Evolutionary conservation across 768 basidiomycete genomes (phyloP).

Genomic region (Fomitopsis pulvina): DNA sequence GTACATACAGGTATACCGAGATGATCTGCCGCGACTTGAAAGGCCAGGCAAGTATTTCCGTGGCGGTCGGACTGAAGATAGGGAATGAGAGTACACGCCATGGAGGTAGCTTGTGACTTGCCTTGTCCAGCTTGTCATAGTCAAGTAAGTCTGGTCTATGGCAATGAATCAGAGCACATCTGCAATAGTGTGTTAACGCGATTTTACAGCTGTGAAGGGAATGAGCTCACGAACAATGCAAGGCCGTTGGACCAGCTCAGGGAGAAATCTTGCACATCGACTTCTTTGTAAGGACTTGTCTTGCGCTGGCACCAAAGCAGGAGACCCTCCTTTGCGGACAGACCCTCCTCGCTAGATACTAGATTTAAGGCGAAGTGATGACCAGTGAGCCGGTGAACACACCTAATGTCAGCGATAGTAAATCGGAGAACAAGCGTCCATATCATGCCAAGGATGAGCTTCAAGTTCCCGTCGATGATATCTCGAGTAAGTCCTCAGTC

Average conservation of each 20-base stretch:
- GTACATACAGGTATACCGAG: slow-evolving; percentile 86
- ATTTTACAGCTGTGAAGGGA: not conserved
- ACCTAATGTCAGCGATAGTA: slow-evolving; percentile 98
- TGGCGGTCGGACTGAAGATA: slow-evolving; percentile 58
- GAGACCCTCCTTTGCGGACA: slow-evolving; percentile 97
- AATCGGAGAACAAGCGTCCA: slow-evolving; percentile 98
- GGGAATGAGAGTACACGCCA: not conserved
- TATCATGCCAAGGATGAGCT: slow-evolving; percentile 98
- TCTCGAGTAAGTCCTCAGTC: slow-evolving; percentile 41
- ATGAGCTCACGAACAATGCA: slow-evolving; percentile 63
- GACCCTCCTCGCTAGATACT: slow-evolving; percentile 78
- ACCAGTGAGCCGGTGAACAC: slow-evolving; percentile 24
- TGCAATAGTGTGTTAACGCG: slow-evolving; percentile 24
- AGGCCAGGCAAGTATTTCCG: slow-evolving; percentile 82
- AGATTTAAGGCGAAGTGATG: not conserved
- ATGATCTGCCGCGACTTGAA: slow-evolving; percentile 80
- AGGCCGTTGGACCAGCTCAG: slow-evolving; percentile 92
- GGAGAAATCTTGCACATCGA: slow-evolving; percentile 92
- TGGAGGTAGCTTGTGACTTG: slow-evolving; percentile 18
- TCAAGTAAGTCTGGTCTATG: slow-evolving; percentile 95
- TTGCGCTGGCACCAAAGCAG: slow-evolving; percentile 98
- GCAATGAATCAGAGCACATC: slow-evolving; percentile 95
- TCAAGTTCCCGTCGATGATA: slow-evolving; percentile 97
- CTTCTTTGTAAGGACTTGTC: slow-evolving; percentile 85
- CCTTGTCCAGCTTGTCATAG: slow-evolving; percentile 83